Percentiles rank a stretch among this genome's conserved stretches.
phyloP scores from a whole-genome alignment of 257 asterid genomes.

The Petunia secreta region DNA sequence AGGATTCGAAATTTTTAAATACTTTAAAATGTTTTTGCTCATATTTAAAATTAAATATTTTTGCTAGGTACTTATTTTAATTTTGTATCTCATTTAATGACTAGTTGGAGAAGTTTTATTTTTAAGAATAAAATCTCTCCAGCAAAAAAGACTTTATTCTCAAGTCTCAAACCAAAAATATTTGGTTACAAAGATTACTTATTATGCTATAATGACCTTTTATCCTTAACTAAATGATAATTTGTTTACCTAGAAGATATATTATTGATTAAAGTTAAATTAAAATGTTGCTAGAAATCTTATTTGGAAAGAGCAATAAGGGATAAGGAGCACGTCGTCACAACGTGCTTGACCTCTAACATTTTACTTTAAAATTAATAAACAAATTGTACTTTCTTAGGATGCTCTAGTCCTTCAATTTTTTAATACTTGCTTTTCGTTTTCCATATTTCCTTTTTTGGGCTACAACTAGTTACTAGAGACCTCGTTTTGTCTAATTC shows the following conservation, averaged over 20 bases:
- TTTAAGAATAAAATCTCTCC: no score
- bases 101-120: no score
- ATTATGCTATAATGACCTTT: no score
- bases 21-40: not conserved
- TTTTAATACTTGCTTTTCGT: not conserved
- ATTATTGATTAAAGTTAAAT: not conserved
- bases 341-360: constrained; percentile 3
- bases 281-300: not conserved
- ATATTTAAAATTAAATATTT: no score
- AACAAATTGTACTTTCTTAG: constrained; percentile 13
- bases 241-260: not conserved
- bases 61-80: no score
- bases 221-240: no score
- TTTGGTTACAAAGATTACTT: no score
- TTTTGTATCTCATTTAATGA: no score
- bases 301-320: not conserved
- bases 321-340: not conserved
- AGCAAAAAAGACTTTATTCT: no score
- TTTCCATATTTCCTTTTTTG: not conserved
- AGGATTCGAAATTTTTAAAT: not conserved
- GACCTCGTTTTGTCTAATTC: not conserved
- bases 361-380: constrained; percentile 2
- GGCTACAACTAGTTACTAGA: not conserved
- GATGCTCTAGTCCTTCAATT: constrained; percentile 2
- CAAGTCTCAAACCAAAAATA: no score